A percentile compares a stretch with the other conserved stretches of the same genome.
Evolutionary conservation across 2,329 filamentous ascomycete genomes (phyloP).

Genomic region (Alternaria gaisen): DNA sequence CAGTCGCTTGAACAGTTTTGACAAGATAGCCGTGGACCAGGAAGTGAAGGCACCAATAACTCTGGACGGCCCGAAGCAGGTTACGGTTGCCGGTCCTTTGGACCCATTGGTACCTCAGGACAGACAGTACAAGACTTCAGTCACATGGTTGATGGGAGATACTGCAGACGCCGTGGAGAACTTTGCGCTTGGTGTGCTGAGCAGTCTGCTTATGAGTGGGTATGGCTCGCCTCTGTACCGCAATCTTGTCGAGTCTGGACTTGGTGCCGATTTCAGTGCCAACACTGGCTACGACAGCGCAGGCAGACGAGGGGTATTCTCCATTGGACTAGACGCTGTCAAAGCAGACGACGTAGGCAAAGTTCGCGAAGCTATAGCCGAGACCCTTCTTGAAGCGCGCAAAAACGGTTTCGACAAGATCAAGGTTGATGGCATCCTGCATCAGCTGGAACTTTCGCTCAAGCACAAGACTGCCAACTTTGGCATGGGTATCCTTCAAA

Average conservation of each 20-base stretch:
- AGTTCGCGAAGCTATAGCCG: constrained; percentile 76
- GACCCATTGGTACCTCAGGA: constrained; percentile 87
- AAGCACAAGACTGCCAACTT: constrained; percentile 98
- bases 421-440: constrained; percentile 93
- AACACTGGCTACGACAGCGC: constrained; percentile 92
- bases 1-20: constrained; percentile 76
- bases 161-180: constrained; percentile 84
- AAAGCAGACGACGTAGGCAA: constrained; percentile 79
- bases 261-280: constrained; percentile 92
- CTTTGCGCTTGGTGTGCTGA: constrained; percentile 84
- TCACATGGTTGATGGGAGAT: constrained; percentile 90
- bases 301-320: constrained; percentile 81
- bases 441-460: constrained; percentile 89
- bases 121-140: constrained; percentile 91
- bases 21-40: constrained; percentile 72
- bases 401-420: constrained; percentile 83
- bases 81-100: constrained; percentile 80
- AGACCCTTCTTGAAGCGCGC: constrained; percentile 74
- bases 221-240: constrained; percentile 95
- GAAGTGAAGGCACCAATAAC: constrained; percentile 80
- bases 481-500: constrained; percentile 87
- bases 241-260: constrained; percentile 84
- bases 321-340: constrained; percentile 90
- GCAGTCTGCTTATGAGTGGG: constrained; percentile 86
- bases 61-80: constrained; percentile 72